Evolutionary conservation across 2,329 filamentous ascomycete genomes (phyloP).

Genomic region (Colletotrichum tanaceti): DNA sequence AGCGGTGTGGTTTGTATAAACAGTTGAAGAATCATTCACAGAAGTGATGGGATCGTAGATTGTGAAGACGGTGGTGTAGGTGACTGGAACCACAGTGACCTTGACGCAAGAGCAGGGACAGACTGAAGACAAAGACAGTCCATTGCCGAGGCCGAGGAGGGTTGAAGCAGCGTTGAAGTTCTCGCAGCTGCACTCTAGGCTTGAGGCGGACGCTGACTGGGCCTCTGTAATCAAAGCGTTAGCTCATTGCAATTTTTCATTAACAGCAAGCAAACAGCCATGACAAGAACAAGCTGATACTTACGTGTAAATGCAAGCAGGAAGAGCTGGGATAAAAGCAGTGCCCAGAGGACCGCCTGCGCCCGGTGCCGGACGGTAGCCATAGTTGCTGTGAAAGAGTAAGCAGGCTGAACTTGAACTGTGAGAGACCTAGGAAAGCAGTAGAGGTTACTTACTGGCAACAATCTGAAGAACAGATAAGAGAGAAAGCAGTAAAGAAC

Average conservation of each 20-base stretch:
- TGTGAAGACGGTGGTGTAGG: slow-evolving; percentile 21
- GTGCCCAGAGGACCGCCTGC: neutral
- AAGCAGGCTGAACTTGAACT: neutral
- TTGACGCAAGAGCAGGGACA: slow-evolving; percentile 15
- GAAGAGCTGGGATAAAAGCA: neutral
- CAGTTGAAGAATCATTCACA: neutral
- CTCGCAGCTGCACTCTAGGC: slow-evolving; percentile 16
- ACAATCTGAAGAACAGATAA: neutral
- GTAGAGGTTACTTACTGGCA: neutral
- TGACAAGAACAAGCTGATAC: neutral
- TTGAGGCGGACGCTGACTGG: neutral
- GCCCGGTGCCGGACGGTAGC: neutral
- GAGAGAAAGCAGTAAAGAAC: neutral
- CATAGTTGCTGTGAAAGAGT: neutral
- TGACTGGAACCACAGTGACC: slow-evolving; percentile 1
- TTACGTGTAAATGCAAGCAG: slow-evolving; percentile 6
- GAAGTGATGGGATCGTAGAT: slow-evolving; percentile 9
- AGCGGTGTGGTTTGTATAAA: neutral
- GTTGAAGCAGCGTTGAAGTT: neutral
- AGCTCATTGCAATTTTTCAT: neutral
- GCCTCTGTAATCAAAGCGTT: neutral
- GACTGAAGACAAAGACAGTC: neutral
- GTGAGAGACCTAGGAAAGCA: neutral
- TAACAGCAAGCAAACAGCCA: accelerated
- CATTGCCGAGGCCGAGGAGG: slow-evolving; percentile 1